A percentile compares a stretch with the other conserved stretches of the same genome.
phyloP scores from a whole-genome alignment of 805 yeast genomes.

The Yarrowia sp. region DNA sequence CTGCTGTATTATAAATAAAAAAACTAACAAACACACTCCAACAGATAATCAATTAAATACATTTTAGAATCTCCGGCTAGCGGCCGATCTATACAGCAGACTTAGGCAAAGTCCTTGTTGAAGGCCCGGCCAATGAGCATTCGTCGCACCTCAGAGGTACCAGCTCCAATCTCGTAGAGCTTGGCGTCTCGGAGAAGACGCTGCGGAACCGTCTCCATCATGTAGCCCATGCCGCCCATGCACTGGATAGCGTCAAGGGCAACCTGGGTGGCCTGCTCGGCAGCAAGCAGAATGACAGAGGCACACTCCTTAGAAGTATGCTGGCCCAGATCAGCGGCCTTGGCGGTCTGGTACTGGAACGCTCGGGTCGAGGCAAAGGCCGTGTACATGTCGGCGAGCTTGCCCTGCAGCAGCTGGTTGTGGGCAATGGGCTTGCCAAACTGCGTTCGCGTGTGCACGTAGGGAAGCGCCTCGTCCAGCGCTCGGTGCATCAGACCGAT shows the following conservation, averaged over 20 bases:
- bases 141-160: conserved; percentile 38
- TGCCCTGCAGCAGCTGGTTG: conserved; percentile 39
- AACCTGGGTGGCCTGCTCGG: conserved; percentile 39
- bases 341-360: conserved; percentile 36
- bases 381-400: conserved; percentile 40
- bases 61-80: not conserved
- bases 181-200: conserved; percentile 39
- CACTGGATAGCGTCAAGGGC: conserved; percentile 39
- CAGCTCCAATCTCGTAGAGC: conserved; percentile 40
- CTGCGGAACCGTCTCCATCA: conserved; percentile 38
- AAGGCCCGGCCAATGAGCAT: conserved; percentile 40
- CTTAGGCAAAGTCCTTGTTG: conserved; percentile 33
- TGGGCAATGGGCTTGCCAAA: conserved; percentile 39
- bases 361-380: conserved; percentile 38
- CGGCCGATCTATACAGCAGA: no score
- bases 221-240: conserved; percentile 40
- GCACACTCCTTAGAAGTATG: conserved; percentile 39
- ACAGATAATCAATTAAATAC: no score
- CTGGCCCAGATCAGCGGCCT: conserved; percentile 34
- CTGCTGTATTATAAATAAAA: no score
- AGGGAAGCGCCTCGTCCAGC: conserved; percentile 38
- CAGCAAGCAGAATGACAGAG: conserved; percentile 39
- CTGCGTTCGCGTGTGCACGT: conserved; percentile 38
- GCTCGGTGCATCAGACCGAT: conserved; percentile 39
- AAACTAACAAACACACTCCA: no score